Evolutionary conservation across 164 flowering plant genomes (phyloP).

Genomic region (Nymphaea colorata): DNA sequence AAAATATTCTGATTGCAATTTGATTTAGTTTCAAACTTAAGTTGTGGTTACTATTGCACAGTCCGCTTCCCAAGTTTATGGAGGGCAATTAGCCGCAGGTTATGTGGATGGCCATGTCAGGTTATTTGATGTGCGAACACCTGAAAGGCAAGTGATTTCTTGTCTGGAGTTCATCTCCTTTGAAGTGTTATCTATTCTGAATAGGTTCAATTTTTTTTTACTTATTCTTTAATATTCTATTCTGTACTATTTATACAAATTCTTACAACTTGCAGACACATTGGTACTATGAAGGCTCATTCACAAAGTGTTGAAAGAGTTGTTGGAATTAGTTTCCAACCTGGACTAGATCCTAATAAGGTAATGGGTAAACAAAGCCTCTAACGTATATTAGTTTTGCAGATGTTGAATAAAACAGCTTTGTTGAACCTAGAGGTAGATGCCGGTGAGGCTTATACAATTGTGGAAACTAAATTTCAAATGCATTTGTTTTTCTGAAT

Average conservation of each 20-base stretch:
- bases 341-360: slow-evolving; percentile 82
- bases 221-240: neutral
- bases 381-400: no score
- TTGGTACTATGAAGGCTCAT: slow-evolving; percentile 60
- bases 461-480: no score
- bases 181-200: neutral
- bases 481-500: no score
- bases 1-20: no score
- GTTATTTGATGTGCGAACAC: slow-evolving; percentile 73
- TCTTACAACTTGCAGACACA: slow-evolving; percentile 36
- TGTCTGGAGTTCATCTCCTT: neutral
- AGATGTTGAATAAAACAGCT: no score
- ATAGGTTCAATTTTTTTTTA: neutral
- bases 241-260: neutral
- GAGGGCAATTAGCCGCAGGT: slow-evolving; percentile 88
- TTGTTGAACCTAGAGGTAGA: no score
- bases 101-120: slow-evolving; percentile 83
- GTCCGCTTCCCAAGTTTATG: slow-evolving; percentile 96
- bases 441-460: no score
- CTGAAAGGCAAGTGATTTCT: slow-evolving; percentile 51
- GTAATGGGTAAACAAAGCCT: slow-evolving; percentile 15
- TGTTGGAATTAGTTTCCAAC: slow-evolving; percentile 87
- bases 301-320: slow-evolving; percentile 55
- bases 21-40: neutral
- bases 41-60: slow-evolving; percentile 15